Base-by-base conservation (phyloP, 148 eudicot genomes). In the Spergularia bocconei region DNA sequence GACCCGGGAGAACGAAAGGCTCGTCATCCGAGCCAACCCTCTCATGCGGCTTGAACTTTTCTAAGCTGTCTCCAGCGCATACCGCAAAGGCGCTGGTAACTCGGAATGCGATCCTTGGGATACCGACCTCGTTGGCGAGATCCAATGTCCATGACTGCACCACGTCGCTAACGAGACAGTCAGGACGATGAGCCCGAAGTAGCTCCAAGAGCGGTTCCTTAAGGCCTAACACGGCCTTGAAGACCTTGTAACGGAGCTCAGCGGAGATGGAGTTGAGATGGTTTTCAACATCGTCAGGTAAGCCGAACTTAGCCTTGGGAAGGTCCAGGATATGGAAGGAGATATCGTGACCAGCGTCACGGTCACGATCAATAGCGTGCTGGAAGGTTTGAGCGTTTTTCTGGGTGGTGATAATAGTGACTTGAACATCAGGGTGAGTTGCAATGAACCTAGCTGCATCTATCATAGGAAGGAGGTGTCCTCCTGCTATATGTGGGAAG, bases 381-480 rank as follows among this genome's bases (percentile, higher is more conserved):
- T 69, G 72, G 41, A 11, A 52, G 29, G 29, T 51, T 13, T 13
- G 55, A 3, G 38, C 23, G 13, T 21, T 67, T 11, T 50, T 29
- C 2, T 9, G 2, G 56, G 71, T 67, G 57, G 71, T 21, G 23
- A 68, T 23, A 9, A 68, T 50, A 11, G 38, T 68, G 36, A 68
- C 57, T 68, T 68, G 71, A 11, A 68, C 57, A 21, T 68, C 10
- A 0, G 71, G 71, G 38, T 48, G 36, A 12, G 57, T 21, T 21
- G 71, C 71, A 13, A 68, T 48, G 7, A 68, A 48, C 25, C 71
- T 48, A 21, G 71, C 71, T 5, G 71, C 57, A 4, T 68, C 50
- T 3, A 68, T 20, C 16, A 68, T 12, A 11, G 71, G 58, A 19
- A 11, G n/a, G 13, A 21, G 21, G 12, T 68, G 71, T 23, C 71